Evolutionary conservation across 176 grass and related monocot species (phyloP).

Genomic region (Aegilops umbellulata): DNA sequence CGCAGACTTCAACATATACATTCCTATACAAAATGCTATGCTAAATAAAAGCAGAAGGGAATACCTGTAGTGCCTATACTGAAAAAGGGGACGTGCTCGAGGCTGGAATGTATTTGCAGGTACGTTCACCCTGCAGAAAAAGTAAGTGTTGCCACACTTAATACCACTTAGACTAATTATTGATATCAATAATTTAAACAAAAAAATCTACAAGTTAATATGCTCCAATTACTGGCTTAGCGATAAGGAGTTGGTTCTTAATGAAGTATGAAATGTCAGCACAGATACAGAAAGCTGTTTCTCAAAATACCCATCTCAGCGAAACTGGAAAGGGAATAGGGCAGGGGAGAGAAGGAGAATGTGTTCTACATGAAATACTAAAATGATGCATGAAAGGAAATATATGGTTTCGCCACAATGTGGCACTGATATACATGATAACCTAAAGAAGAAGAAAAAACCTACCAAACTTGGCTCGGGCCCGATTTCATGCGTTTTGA

Average conservation of each 20-base stretch:
- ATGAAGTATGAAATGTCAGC: not conserved
- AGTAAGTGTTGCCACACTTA: constrained; percentile 9
- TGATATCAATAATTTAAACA: constrained; percentile 9
- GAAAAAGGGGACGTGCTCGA: constrained; percentile 85
- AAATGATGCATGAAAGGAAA: constrained; percentile 17
- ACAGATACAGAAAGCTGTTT: not conserved
- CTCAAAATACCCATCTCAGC: not conserved
- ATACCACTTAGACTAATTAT: not conserved
- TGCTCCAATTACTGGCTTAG: not conserved
- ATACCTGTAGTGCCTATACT: constrained; percentile 98
- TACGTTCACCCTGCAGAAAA: constrained; percentile 71
- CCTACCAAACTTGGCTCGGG: constrained; percentile 94
- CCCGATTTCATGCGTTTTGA: constrained; percentile 89
- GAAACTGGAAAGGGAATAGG: not conserved
- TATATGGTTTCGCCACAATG: not conserved
- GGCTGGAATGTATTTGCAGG: constrained; percentile 87
- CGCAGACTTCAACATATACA: not conserved
- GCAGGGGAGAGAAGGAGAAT: constrained; percentile 9
- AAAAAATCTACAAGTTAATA: not conserved
- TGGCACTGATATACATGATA: not conserved
- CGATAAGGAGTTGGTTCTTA: not conserved
- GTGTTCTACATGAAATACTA: not conserved
- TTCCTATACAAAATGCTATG: not conserved
- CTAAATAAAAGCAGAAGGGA: constrained; percentile 9
- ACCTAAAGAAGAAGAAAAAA: constrained; percentile 20